phyloP scores from a whole-genome alignment of 2,329 filamentous ascomycete genomes.

The Trichoderma atroviride region DNA sequence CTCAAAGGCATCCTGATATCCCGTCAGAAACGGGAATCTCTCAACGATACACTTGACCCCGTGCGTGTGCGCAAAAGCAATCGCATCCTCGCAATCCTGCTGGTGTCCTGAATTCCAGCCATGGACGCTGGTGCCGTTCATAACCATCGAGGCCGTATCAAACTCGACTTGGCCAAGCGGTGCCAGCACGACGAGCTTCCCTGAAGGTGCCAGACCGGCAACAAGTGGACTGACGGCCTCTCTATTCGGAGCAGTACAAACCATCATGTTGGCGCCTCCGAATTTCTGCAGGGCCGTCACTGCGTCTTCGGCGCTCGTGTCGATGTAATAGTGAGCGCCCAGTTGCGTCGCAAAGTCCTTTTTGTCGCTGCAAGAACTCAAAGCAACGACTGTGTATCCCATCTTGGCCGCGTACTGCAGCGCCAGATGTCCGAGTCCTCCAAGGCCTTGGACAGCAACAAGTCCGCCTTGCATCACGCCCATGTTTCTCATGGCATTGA shows the following conservation, averaged over 20 bases:
- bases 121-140: slow-evolving; percentile 61
- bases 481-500: slow-evolving; percentile 61
- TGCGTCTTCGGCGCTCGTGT: slow-evolving; percentile 55
- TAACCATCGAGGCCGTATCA: slow-evolving; percentile 46
- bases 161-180: slow-evolving; percentile 51
- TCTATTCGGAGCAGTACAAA: slow-evolving; percentile 65
- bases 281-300: slow-evolving; percentile 54
- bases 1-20: too few species aligned
- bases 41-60: slow-evolving; percentile 67
- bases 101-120: slow-evolving; percentile 67
- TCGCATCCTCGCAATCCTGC: slow-evolving; percentile 65
- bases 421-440: slow-evolving; percentile 76
- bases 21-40: slow-evolving; percentile 56
- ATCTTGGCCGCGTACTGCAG: slow-evolving; percentile 76
- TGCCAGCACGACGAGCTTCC: slow-evolving; percentile 63
- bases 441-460: slow-evolving; percentile 67
- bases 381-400: slow-evolving; percentile 72
- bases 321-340: slow-evolving; percentile 50
- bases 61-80: slow-evolving; percentile 65
- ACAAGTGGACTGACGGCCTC: slow-evolving; percentile 57
- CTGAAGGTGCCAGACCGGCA: slow-evolving; percentile 54
- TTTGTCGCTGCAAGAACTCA: slow-evolving; percentile 68
- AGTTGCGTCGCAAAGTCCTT: slow-evolving; percentile 62
- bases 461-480: slow-evolving; percentile 54
- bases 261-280: slow-evolving; percentile 64